phyloP scores from a whole-genome alignment of 805 yeast genomes.

The Ogataea dorogensis region DNA sequence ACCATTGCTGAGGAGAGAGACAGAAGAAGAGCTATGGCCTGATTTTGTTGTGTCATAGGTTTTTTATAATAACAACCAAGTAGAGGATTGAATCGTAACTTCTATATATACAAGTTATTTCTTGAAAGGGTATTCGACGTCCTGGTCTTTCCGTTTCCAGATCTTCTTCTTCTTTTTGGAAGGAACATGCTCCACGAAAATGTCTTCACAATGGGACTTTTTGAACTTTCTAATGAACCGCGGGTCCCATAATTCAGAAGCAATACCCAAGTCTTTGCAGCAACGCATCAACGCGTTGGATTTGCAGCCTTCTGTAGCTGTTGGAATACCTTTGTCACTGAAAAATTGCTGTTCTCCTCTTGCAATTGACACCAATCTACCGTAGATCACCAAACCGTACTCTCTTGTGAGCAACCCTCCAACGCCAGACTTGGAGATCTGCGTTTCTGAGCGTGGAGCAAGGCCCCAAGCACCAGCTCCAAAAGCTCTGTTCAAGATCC shows the following conservation, averaged over 20 bases:
- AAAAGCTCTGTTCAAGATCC: slow-evolving; percentile 84
- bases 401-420: slow-evolving; percentile 71
- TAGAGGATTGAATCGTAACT: slow-evolving; percentile 13
- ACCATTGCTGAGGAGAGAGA: slow-evolving; percentile 97
- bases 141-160: slow-evolving; percentile 86
- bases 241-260: slow-evolving; percentile 98
- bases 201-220: slow-evolving; percentile 66
- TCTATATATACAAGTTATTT: slow-evolving; percentile 18
- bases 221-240: slow-evolving; percentile 73
- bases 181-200: slow-evolving; percentile 78
- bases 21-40: slow-evolving; percentile 88
- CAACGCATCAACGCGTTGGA: slow-evolving; percentile 97
- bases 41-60: slow-evolving; percentile 40
- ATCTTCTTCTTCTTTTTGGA: slow-evolving; percentile 85
- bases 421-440: slow-evolving; percentile 52
- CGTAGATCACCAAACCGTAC: slow-evolving; percentile 83
- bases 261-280: slow-evolving; percentile 95
- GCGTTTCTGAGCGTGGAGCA: slow-evolving; percentile 87
- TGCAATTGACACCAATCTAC: slow-evolving; percentile 85
- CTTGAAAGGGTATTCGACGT: slow-evolving; percentile 84
- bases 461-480: slow-evolving; percentile 99
- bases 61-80: slow-evolving; percentile 12
- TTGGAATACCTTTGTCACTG: slow-evolving; percentile 81
- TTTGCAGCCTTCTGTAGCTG: slow-evolving; percentile 96
- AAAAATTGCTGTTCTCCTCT: slow-evolving; percentile 96